Evolutionary conservation across 257 asterid species (phyloP), one percentile per base, ranked within the genome.

Genomic region (Primulina eburnea): DNA sequence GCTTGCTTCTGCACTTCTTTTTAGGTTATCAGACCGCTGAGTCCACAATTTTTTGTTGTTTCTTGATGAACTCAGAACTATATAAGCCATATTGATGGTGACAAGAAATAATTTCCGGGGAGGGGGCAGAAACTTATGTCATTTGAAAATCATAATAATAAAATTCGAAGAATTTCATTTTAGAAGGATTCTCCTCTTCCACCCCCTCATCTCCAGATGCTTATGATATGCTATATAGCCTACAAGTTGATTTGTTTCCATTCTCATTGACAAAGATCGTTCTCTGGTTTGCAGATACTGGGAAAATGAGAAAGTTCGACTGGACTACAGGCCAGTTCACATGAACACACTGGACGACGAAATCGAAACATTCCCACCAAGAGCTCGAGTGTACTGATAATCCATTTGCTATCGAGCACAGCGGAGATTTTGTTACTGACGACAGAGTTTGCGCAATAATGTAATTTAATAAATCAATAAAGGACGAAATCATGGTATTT

Each of bases 301-400:
- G 57, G 57, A 50, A 17, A 50, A 50, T 17, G 57, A 17, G 57
- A 50, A 50, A 50, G 57, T 50, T 50, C 57, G 57, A 16, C 57
- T 50, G 57, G 57, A 50, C 57, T 50, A 50, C 57, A 5, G 57
- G 57, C 57, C 57, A 1, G 57, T 50, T 16, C 57, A 50, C 57
- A 50, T 89, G 96, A 83, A 91, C 64, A 91, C 97, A 18, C 85
- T 91, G 64, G 97, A 91, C 64, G 95, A 89, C 17, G 97, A 91
- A 78, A 17, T 91, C 1, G 96, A 91, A 75, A 2, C 96, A 20
- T 85, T 91, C 83, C 97, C 97, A 16, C 97, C 97, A 14, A 89
- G 84, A 77, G 97, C 95, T 59, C 89, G 97, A 52, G 97, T 91
- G 63, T 91, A 89, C 80, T 91, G 57, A 47, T 47, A 12, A 14